Base-by-base conservation (phyloP, 2,329 filamentous ascomycete species). In the Aspergillus pseudonomiae region DNA sequence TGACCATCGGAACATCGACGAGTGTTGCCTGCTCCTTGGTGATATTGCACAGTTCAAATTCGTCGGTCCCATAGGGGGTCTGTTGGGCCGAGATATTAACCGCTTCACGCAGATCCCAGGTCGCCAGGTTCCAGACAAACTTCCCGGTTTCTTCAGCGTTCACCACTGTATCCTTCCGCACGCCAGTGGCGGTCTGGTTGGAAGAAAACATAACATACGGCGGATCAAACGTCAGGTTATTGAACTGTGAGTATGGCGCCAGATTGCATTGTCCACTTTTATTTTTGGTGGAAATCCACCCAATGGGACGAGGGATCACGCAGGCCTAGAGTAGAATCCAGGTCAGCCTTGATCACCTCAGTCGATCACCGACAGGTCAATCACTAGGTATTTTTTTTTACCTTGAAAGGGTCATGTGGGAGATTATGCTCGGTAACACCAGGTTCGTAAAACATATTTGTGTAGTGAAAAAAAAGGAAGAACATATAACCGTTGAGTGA, bases 161-260 rank as follows among this genome's bases (percentile, higher is more conserved):
- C 68, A 77, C 73, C 36, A 86, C 84, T 0, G 82, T 87, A 74
- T 89, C 85, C 71, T 89, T 89, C 62, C 83, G 82, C 0, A 68
- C 58, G 2, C 70, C 71, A 10, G 74, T 66, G 0, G 80, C 75
- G 0, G 82, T 85, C 71, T 88, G 84, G 74, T 89, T 88, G 3
- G 84, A 81, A 39, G 78, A 79, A 80, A 89, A 89, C 83, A 89
- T 86, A 32, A 89, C 83, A 69, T 87, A 87, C 0, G 86, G 86
- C 0, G 86, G 86, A 70, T 88, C 85, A 74, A 87, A 89, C 36
- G 84, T 87, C 0, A 89, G 80, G 67, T 88, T 88, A 74, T 85
- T 87, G 80, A 89, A 89, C 74, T 89, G 86, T 0, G 78, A 83
- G 75, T 86, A 89, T 0, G 86, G 86, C 0, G 86, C 86, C 2